Percentiles rank a stretch among this genome's conserved stretches.
Conservation (phyloP, 257 asterid genomes). For the Nicotiana sylvestris region DNA sequence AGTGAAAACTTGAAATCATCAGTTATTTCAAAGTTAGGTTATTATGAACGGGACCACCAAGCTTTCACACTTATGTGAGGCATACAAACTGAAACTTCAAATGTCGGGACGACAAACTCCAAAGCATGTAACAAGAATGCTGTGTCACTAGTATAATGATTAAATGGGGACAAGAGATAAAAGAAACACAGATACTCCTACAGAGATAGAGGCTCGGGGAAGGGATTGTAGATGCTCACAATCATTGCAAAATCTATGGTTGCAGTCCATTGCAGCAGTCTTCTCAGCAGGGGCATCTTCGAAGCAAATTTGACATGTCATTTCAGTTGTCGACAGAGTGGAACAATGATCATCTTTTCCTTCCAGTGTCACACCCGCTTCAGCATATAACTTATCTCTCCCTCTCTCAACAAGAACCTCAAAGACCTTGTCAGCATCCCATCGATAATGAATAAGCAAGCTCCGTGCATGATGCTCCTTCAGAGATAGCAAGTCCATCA, state of each 20-base stretch:
- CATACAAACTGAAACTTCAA: neutral
- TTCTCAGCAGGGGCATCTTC: slow-evolving; percentile 30
- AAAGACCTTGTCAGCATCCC: slow-evolving; percentile 43
- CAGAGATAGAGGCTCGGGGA: neutral
- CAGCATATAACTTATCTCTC: slow-evolving; percentile 29
- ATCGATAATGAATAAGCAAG: slow-evolving; percentile 52
- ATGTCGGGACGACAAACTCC: neutral
- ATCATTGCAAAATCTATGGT: slow-evolving; percentile 58
- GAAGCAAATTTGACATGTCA: slow-evolving; percentile 44
- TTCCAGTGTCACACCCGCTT: slow-evolving; percentile 38
- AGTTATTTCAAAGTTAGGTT: neutral
- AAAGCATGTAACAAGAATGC: neutral
- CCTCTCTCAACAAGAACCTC: slow-evolving; percentile 44
- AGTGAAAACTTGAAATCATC: neutral
- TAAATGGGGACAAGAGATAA: slow-evolving; percentile 1
- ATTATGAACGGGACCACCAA: neutral
- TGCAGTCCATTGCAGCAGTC: slow-evolving; percentile 55
- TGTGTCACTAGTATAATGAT: neutral
- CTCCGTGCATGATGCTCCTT: slow-evolving; percentile 54
- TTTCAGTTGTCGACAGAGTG: neutral
- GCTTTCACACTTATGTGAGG: neutral
- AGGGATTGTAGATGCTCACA: slow-evolving; percentile 36
- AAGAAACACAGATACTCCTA: neutral
- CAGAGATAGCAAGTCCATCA: slow-evolving; percentile 50
- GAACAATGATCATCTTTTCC: slow-evolving; percentile 14